phyloP scores from a whole-genome alignment of 345 rosid genomes.

The Eucalyptus regnans region DNA sequence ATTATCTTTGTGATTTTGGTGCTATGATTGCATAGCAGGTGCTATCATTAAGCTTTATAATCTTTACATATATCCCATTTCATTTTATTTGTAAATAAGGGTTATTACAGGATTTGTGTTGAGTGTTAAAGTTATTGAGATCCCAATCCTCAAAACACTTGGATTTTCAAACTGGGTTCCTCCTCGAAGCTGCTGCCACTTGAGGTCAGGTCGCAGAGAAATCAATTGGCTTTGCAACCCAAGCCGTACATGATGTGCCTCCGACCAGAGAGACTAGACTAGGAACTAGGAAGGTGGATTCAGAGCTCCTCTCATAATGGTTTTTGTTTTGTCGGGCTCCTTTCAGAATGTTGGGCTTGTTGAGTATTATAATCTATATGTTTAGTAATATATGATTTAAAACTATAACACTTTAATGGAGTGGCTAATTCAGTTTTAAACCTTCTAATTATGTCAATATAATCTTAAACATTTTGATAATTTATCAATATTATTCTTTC shows the following conservation, averaged over 20 bases:
- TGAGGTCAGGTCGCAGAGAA: not conserved
- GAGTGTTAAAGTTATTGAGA: not conserved
- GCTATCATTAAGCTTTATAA: not conserved
- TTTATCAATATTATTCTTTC: not conserved
- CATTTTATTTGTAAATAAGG: not conserved
- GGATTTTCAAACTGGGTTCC: not conserved
- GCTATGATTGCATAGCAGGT: not conserved
- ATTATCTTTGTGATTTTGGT: not conserved
- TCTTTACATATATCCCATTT: not conserved
- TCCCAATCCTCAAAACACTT: not conserved
- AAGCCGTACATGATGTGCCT: not conserved
- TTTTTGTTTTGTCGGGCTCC: no score
- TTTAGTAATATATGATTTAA: not conserved
- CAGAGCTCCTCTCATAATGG: not conserved
- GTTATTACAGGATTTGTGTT: not conserved
- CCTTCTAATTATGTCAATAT: rapidly evolving
- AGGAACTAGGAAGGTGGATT: not conserved
- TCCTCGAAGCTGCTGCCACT: not conserved
- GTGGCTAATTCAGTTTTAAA: not conserved
- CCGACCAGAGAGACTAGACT: not conserved
- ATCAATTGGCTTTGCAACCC: not conserved
- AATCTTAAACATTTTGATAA: rapidly evolving
- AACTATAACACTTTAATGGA: not conserved
- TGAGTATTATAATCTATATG: not conserved
- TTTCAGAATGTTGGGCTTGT: not conserved